These are phyloP conservation scores for Calonectria multiphialidica DNA, from an alignment of 2,329 filamentous ascomycete genomes.

Conservation along the genomic window DNA sequence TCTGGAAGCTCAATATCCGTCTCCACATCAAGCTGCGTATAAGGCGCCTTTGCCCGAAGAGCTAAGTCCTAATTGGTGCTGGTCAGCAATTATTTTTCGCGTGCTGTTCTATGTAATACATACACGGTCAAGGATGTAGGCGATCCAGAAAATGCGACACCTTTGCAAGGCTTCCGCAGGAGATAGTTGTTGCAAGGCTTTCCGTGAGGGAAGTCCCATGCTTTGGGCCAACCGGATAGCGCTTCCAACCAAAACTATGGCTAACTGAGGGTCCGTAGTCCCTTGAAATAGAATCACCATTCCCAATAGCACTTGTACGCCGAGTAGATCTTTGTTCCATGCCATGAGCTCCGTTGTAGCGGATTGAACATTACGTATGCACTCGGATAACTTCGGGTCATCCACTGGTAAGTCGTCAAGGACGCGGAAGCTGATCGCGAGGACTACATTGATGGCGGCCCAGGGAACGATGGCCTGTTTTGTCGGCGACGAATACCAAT, in stretches of 20 bases:
- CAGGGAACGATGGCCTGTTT: slow-evolving; percentile 33
- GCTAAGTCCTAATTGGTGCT: slow-evolving; percentile 44
- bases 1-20: slow-evolving; percentile 46
- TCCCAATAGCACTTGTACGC: slow-evolving; percentile 48
- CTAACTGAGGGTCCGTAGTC: slow-evolving; percentile 44
- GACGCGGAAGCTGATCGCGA: slow-evolving; percentile 45
- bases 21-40: slow-evolving; percentile 49
- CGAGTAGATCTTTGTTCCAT: slow-evolving; percentile 45
- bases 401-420: slow-evolving; percentile 29
- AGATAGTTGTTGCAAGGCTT: not conserved
- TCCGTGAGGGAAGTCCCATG: slow-evolving; percentile 45
- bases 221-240: slow-evolving; percentile 47
- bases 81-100: too few species aligned
- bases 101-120: too few species aligned
- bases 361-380: slow-evolving; percentile 46
- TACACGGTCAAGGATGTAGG: slow-evolving; percentile 46
- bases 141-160: slow-evolving; percentile 49
- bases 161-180: slow-evolving; percentile 36
- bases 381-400: slow-evolving; percentile 31
- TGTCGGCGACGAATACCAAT: slow-evolving; percentile 42
- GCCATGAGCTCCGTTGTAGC: slow-evolving; percentile 47
- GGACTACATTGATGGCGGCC: slow-evolving; percentile 47
- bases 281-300: slow-evolving; percentile 48
- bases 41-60: slow-evolving; percentile 46
- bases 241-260: slow-evolving; percentile 46